Evolutionary conservation across 176 grass and related monocot species (phyloP), one percentile per base, ranked within the genome.

Genomic region (Zizania latifolia): DNA sequence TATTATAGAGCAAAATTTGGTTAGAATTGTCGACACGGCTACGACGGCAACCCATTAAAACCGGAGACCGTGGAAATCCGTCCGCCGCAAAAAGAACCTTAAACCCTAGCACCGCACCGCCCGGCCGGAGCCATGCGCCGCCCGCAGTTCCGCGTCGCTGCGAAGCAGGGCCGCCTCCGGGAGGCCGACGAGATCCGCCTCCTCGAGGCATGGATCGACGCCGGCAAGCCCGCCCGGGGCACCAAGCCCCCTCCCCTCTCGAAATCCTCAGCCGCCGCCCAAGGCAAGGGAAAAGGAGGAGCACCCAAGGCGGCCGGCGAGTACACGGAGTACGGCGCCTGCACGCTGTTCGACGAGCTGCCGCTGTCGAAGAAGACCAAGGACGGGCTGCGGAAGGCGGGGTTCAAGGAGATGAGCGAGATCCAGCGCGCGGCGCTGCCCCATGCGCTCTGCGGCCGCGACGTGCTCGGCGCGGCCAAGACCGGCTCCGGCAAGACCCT

Each of bases 401-500:
- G 61, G 68, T 98, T 82, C 75, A 80, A 41, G 43, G 86, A 92
- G 84, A 94, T 98, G 94, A 98, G 91, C 62, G 86, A 98, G 45
- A 92, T 98, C 65, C 94, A 94, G 86, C 81, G 91, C 58, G 86
- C 94, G 24, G 90, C 94, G 2, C 55, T 98, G 67, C 94, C 94
- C 2, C 94, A 92, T 73, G 84, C 91, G 17, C 67, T 98, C 29
- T 98, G 94, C 37, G 91, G 91, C 36, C 89, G 84, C 28, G 91
- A 98, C 67, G 48, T 98, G 57, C 85, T 98, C n/a, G 94, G 94
- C 17, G 91, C 91, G 3, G 84, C 94, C 19, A 98, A 94, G 79
- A 94, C 94, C 12, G 94, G 94, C 4, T 94, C 91, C 17, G 94
- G 94, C 68, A 98, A 98, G 81, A 98, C 94, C 56, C 84, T 98